Evolutionary conservation across 2,329 filamentous ascomycete species (phyloP), one percentile per base, ranked within the genome.

Genomic region (Colletotrichum cereale): DNA sequence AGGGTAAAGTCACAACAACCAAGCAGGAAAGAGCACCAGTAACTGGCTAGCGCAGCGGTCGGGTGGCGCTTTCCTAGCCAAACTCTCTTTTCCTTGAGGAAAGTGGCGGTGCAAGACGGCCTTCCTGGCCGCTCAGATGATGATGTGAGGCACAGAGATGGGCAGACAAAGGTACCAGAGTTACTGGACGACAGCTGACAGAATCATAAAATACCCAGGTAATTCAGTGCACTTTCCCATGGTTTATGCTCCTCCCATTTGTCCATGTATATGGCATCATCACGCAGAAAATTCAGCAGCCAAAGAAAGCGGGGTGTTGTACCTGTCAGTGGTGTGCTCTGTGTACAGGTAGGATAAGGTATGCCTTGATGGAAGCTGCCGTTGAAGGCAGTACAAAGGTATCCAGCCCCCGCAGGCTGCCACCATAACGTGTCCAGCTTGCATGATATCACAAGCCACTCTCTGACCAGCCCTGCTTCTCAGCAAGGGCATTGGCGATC

Each of bases 31-130:
- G 42, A 44, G n/a, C 66, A 58, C 29, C 14, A 29, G 40, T 34
- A 18, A 58, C 66, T 56, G 42, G 50, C 42, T 55, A 56, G 44
- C 50, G 63, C 42, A 58, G 24, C 55, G 36, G 64, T 57, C 24
- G 66, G 24, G 60, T 63, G 66, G 48, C 58, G 55, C 60, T 26
- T 47, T 34, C 48, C 50, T 48, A 52, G 55, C 40, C 31, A 48
- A 61, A 60, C 55, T 40, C 42, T 67, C 42, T 48, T 55, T 47
- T 47, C 3, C n/a, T 21, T 16, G 16, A 44, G 44, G 34, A 21
- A n/a, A 42, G 63, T 67, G 67, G 56, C 63, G 63, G 56, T 71
- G 63, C 67, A 61, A 31, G 29, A 24, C n/a, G 38, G 26, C 47
- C 44, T 66, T 31, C 21, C 52, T 14, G 11, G 62, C 24, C 34